Evolutionary conservation across 2,329 filamentous ascomycete species (phyloP), one percentile per base, ranked within the genome.

Genomic region (Ophiostoma triangulosporum): DNA sequence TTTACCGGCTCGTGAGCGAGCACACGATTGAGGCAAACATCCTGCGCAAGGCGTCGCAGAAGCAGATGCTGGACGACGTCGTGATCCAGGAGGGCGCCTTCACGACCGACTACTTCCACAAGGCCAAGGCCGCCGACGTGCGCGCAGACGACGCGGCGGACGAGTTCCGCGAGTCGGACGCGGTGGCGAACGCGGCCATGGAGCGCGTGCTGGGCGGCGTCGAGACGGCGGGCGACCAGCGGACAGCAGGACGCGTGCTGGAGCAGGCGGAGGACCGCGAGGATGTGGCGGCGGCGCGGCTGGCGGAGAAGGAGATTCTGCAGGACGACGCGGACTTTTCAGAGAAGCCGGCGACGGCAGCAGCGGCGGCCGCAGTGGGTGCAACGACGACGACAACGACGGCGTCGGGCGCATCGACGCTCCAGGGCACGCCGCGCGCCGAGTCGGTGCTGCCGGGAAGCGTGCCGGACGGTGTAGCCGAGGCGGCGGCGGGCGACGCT

Each of bases 11-110:
- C 20, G 83, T 95, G 8, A 93, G 88, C 11, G 84, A 96, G 63
- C 84, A 94, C 64, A 98, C 93, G 0, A 97, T 98, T 56, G 93
- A 98, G 68, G 91, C 91, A 63, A 98, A 98, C 64, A 98, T 98
- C 57, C 73, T 98, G 36, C 87, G 91, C 58, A 97, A 97, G 64
- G 89, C 89, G 12, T 94, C 93, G 52, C 93, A 98, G 68, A 98
- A 98, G 71, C 87, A 94, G 62, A 89, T 98, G 80, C 77, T 98
- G 0, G 93, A 98, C 62, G 93, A 98, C 59, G 88, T 98, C 7
- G 90, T 98, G 54, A 98, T 98, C 60, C 94, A 98, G 64, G 93
- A 97, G 65, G 93, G 93, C 58, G 89, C 91, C 60, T 98, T 98
- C 66, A 98, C 91, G 0, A 98, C 93, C 0, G 93, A 98, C 63